Evolutionary conservation across 192 early-diverging fungal genomes (phyloP).

Genomic region (Coemansia sp.): DNA sequence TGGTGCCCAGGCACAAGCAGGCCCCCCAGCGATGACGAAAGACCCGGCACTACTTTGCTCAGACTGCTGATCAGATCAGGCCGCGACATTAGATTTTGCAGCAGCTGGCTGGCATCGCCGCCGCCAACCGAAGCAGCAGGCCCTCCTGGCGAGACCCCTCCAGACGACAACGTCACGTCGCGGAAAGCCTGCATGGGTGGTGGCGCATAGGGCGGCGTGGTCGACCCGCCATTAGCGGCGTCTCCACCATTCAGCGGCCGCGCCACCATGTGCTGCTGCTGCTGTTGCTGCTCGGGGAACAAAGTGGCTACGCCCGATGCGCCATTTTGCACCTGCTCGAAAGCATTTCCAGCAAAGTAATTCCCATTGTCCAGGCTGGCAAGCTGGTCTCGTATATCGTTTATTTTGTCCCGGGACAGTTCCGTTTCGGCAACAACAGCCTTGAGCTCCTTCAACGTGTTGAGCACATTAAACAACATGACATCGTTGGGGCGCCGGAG

Average conservation of each 20-base stretch:
- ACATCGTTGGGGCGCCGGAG: conserved; percentile 37
- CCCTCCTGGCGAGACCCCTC: neutral
- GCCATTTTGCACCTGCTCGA: too few relatives aligned
- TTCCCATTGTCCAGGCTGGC: conserved; percentile 8
- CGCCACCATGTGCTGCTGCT: neutral
- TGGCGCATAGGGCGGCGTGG: conserved; percentile 17
- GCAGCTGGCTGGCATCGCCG: conserved; percentile 20
- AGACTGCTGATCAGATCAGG: conserved; percentile 35
- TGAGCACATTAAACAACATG: conserved; percentile 21
- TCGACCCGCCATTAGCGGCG: conserved; percentile 5
- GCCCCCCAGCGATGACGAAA: conserved; percentile 25
- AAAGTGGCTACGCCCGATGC: too few relatives aligned
- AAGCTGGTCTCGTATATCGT: conserved; percentile 31
- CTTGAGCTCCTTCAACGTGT: conserved; percentile 30
- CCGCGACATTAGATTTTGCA: conserved; percentile 34
- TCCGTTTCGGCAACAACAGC: conserved; percentile 14
- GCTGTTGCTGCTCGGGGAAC: neutral
- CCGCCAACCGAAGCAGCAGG: neutral
- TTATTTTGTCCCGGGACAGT: conserved; percentile 11
- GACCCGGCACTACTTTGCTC: conserved; percentile 33
- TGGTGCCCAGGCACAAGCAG: conserved; percentile 16
- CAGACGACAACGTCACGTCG: neutral
- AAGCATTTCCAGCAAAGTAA: too few relatives aligned
- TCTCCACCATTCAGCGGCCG: too few relatives aligned
- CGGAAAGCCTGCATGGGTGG: conserved; percentile 5